These are phyloP conservation scores for Priceomyces haplophilus DNA, from an alignment of 805 yeast species.

Conservation along the genomic window DNA sequence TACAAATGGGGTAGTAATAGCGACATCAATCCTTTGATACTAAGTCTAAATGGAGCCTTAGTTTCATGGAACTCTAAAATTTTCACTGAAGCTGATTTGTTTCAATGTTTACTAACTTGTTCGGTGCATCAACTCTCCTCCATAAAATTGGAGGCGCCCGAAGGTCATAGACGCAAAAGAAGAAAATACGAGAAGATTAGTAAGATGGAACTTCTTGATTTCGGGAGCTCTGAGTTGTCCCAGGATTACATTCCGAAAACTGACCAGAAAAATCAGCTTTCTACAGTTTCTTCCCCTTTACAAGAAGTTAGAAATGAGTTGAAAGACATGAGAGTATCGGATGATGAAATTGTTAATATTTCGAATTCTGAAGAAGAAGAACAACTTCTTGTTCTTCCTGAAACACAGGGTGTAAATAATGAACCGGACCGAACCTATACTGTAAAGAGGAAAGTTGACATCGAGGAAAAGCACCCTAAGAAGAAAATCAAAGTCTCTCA, in stretches of 20 bases:
- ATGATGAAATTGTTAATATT: not conserved
- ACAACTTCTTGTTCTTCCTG: not conserved
- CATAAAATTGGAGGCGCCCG: conserved; percentile 2
- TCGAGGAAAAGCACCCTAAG: not conserved
- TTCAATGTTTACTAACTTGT: conserved; percentile 8
- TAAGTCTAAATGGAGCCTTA: not conserved
- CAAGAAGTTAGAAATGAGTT: not conserved
- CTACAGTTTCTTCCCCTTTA: not conserved
- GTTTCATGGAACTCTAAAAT: not conserved
- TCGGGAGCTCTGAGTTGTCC: conserved; percentile 9
- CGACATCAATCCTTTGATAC: not conserved
- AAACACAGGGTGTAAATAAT: not conserved
- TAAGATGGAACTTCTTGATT: conserved; percentile 34
- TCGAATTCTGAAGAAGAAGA: not conserved
- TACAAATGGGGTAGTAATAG: not conserved
- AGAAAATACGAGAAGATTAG: conserved; percentile 30
- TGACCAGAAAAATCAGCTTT: not conserved
- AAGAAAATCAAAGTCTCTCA: not conserved
- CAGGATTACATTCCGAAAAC: not conserved
- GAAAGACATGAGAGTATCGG: not conserved
- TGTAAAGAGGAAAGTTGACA: not conserved
- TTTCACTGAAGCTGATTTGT: conserved; percentile 6
- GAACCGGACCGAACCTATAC: not conserved
- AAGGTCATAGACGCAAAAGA: conserved; percentile 21
- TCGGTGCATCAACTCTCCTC: conserved; percentile 4